A percentile compares a stretch with the other conserved stretches of the same genome.
Conservation (phyloP, 495 filamentous ascomycete species). For the Mytilinidion resinicola region DNA sequence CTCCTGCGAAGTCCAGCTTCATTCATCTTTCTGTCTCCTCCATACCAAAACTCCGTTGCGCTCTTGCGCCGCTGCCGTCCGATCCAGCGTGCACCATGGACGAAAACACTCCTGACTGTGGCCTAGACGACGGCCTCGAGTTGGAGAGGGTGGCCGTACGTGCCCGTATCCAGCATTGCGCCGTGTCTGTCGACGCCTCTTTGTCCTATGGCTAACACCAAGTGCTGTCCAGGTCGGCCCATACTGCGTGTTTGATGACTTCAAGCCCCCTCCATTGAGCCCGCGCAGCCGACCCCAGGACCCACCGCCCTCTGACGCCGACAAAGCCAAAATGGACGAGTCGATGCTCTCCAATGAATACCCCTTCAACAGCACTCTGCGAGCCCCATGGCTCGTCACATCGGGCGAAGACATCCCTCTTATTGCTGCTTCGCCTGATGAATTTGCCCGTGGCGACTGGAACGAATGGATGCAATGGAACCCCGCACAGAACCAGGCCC, state of each 20-base stretch:
- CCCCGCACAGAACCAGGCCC: slow-evolving; percentile 18
- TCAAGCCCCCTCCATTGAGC: slow-evolving; percentile 14
- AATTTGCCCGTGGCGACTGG: slow-evolving; percentile 23
- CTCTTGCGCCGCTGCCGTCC: not conserved
- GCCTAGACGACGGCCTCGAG: slow-evolving; percentile 24
- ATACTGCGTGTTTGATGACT: slow-evolving; percentile 29
- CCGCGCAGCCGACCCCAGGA: not conserved
- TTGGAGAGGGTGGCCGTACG: slow-evolving; percentile 28
- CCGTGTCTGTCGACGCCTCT: not conserved
- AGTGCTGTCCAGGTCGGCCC: slow-evolving; percentile 23
- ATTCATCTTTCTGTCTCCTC: not conserved
- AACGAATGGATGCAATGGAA: slow-evolving; percentile 36
- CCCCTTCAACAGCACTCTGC: slow-evolving; percentile 5
- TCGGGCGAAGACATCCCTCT: slow-evolving; percentile 15
- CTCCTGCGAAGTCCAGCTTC: not conserved
- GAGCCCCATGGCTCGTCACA: slow-evolving; percentile 17
- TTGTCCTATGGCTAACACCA: slow-evolving; percentile 17
- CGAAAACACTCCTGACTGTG: slow-evolving; percentile 6
- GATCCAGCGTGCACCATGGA: slow-evolving; percentile 8
- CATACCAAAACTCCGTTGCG: not conserved
- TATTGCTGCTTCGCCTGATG: slow-evolving; percentile 5
- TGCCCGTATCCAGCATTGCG: not conserved
- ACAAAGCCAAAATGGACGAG: slow-evolving; percentile 16
- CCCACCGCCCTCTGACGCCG: not conserved
- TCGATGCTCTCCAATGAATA: slow-evolving; percentile 21